phyloP scores from a whole-genome alignment of 345 rosid species.

The Salix brachista region DNA sequence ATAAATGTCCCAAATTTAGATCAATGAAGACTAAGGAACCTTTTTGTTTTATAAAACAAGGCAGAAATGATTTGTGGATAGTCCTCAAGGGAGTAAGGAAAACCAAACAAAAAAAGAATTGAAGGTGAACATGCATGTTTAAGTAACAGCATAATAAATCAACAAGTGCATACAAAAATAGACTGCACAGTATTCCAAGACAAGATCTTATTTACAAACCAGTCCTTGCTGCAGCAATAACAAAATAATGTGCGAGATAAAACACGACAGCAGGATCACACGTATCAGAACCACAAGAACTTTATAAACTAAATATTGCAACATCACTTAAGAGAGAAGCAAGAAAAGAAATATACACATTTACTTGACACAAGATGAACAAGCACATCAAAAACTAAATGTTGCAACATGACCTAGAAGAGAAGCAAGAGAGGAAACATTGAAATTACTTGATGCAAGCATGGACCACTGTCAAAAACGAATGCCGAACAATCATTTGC shows the following conservation, averaged over 20 bases:
- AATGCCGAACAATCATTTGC: constrained; percentile 90
- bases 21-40: neutral
- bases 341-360: neutral
- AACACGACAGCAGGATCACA: neutral
- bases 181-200: no score
- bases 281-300: neutral
- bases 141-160: no score
- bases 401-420: neutral
- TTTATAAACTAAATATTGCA: neutral
- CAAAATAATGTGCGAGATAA: neutral
- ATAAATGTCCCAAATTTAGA: neutral
- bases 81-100: no score
- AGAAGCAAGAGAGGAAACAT: constrained; percentile 4
- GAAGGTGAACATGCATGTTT: neutral
- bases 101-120: neutral
- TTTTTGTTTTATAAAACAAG: neutral
- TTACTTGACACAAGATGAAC: neutral
- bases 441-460: constrained; percentile 84
- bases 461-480: constrained; percentile 95
- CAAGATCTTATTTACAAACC: no score
- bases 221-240: neutral
- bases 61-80: neutral
- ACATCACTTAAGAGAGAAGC: neutral
- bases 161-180: no score
- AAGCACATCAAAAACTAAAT: neutral